A percentile compares a stretch with the other conserved stretches of the same genome.
phyloP scores from a whole-genome alignment of 257 asterid genomes.

The Fraxinus pennsylvanica region DNA sequence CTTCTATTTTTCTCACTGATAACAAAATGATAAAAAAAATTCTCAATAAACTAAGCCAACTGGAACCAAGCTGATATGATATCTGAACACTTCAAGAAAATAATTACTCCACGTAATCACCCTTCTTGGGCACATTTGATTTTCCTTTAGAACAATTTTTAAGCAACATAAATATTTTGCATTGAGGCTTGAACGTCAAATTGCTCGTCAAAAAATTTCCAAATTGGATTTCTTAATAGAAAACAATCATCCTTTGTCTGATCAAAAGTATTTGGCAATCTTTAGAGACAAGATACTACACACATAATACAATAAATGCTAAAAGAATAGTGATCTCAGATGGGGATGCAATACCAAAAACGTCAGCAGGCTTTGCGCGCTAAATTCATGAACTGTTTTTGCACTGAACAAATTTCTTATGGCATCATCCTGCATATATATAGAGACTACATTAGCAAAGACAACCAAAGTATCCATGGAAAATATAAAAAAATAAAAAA shows the following conservation, averaged over 20 bases:
- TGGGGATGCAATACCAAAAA: slow-evolving; percentile 63
- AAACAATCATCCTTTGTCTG: background rate
- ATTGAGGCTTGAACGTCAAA: background rate
- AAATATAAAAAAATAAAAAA: background rate
- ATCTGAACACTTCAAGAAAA: slow-evolving; percentile 5
- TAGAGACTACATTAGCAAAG: slow-evolving; percentile 36
- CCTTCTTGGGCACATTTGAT: background rate
- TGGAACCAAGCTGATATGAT: slow-evolving; percentile 1
- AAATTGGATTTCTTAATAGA: background rate
- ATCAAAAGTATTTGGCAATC: background rate
- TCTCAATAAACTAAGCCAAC: background rate
- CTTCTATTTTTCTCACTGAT: background rate
- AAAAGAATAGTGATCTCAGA: slow-evolving; percentile 14
- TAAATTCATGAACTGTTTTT: slow-evolving; percentile 89
- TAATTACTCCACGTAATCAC: slow-evolving; percentile 10
- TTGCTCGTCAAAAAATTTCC: background rate
- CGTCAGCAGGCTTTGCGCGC: slow-evolving; percentile 86
- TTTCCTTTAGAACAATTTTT: background rate
- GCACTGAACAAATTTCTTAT: slow-evolving; percentile 98
- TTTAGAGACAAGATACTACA: background rate
- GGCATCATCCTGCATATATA: slow-evolving; percentile 88
- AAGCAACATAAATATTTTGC: background rate
- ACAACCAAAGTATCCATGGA: background rate
- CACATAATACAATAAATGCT: background rate
- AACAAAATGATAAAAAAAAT: background rate